Percentiles rank a stretch among this genome's conserved stretches.
phyloP scores from a whole-genome alignment of 306 rosid genomes.

The Lathyrus sativus region DNA sequence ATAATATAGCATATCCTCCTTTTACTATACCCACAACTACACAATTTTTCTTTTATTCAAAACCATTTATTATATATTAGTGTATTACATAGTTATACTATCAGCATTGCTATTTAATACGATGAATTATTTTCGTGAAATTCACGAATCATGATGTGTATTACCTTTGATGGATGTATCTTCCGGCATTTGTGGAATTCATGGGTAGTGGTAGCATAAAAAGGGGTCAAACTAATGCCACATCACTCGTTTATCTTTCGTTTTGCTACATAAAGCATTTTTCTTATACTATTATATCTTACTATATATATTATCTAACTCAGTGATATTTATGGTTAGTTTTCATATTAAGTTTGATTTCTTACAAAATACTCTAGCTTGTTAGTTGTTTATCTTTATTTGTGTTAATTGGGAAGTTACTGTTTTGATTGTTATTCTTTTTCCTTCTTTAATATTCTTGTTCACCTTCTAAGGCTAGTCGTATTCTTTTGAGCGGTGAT shows the following conservation, averaged over 20 bases:
- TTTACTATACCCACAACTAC: background rate
- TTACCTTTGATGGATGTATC: too few relatives aligned
- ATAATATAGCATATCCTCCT: background rate
- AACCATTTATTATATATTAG: slow-evolving; percentile 2
- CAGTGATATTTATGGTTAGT: slow-evolving; percentile 12
- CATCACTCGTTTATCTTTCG: too few relatives aligned
- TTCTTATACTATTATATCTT: background rate
- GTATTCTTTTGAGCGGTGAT: slow-evolving; percentile 65
- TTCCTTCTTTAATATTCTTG: slow-evolving; percentile 37
- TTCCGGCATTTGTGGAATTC: too few relatives aligned
- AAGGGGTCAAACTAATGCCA: too few relatives aligned
- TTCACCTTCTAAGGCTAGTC: slow-evolving; percentile 62
- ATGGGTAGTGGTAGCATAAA: too few relatives aligned
- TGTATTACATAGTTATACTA: background rate
- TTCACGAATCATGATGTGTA: too few relatives aligned
- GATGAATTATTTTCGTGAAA: too few relatives aligned
- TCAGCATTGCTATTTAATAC: too few relatives aligned
- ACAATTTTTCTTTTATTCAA: background rate
- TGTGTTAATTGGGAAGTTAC: slow-evolving; percentile 29
- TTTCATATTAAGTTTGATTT: slow-evolving; percentile 6
- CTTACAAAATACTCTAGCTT: slow-evolving; percentile 21
- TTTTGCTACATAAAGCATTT: too few relatives aligned
- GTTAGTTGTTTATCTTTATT: slow-evolving; percentile 25
- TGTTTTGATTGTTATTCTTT: slow-evolving; percentile 24
- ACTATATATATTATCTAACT: background rate